phyloP scores from a whole-genome alignment of 768 basidiomycete genomes.

The Serendipita sp. region DNA sequence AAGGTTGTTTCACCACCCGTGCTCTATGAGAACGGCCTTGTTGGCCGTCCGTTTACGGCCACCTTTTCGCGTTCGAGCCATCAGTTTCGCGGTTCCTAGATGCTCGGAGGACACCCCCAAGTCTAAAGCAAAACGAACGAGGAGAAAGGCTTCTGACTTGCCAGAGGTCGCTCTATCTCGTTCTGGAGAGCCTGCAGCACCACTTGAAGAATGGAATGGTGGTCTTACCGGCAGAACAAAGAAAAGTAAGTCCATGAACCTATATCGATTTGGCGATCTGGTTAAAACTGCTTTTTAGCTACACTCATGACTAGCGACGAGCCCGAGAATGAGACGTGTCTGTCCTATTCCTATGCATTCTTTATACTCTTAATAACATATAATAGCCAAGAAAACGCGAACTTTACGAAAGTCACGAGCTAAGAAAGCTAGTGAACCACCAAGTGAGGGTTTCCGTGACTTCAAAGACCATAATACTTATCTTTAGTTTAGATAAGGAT shows the following conservation, averaged over 20 bases:
- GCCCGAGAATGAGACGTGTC: too few relatives aligned
- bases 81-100: neutral
- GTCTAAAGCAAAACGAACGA: constrained; percentile 14
- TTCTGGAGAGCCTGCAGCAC: constrained; percentile 28
- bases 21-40: too few relatives aligned
- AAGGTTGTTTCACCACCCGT: neutral
- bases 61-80: neutral
- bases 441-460: neutral
- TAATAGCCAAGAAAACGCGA: neutral
- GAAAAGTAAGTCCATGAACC: neutral
- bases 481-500: neutral
- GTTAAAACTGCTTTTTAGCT: too few relatives aligned
- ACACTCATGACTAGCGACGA: too few relatives aligned
- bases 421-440: neutral
- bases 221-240: constrained; percentile 13
- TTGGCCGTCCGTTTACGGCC: too few relatives aligned
- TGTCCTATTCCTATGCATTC: too few relatives aligned
- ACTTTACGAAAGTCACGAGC: neutral
- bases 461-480: neutral
- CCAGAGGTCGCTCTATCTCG: constrained; percentile 28
- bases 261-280: too few relatives aligned
- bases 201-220: constrained; percentile 28
- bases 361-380: too few relatives aligned
- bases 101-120: neutral
- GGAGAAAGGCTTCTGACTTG: constrained; percentile 41